Percentiles rank a stretch among this genome's conserved stretches.
phyloP scores from a whole-genome alignment of 805 yeast genomes.

The Kodamaea restingae region DNA sequence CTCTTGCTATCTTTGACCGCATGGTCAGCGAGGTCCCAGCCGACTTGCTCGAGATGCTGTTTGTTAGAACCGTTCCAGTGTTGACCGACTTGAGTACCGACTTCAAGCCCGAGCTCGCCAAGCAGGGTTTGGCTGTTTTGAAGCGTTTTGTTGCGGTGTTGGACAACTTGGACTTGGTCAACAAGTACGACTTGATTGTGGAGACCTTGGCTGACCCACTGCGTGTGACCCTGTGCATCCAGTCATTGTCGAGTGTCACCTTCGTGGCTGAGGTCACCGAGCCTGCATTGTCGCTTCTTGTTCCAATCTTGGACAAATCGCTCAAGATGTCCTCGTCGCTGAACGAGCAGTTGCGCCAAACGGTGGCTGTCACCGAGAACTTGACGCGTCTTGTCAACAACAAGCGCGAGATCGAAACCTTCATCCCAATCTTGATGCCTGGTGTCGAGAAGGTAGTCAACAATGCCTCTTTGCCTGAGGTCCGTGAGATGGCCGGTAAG shows the following conservation, averaged over 20 bases:
- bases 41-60: conserved; percentile 79
- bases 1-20: conserved; percentile 68
- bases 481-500: conserved; percentile 85
- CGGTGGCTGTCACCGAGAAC: conserved; percentile 93
- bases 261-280: conserved; percentile 98
- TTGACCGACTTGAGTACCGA: conserved; percentile 89
- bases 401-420: conserved; percentile 83
- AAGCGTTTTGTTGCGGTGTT: conserved; percentile 70
- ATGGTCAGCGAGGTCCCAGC: conserved; percentile 76
- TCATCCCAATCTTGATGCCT: conserved; percentile 84
- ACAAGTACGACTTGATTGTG: conserved; percentile 76
- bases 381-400: conserved; percentile 92
- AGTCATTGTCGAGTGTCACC: conserved; percentile 86
- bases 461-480: conserved; percentile 94
- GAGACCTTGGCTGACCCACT: conserved; percentile 88
- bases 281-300: conserved; percentile 85
- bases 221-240: conserved; percentile 85
- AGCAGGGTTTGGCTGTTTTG: conserved; percentile 72
- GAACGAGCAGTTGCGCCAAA: conserved; percentile 94
- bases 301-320: conserved; percentile 89
- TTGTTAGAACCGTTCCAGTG: conserved; percentile 75
- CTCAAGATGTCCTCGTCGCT: conserved; percentile 82
- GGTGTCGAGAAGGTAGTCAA: conserved; percentile 84
- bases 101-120: conserved; percentile 92
- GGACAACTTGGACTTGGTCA: conserved; percentile 88